A percentile compares a stretch with the other conserved stretches of the same genome.
Evolutionary conservation across 495 filamentous ascomycete genomes (phyloP).

Genomic region (Aspergillus bertholletiae): DNA sequence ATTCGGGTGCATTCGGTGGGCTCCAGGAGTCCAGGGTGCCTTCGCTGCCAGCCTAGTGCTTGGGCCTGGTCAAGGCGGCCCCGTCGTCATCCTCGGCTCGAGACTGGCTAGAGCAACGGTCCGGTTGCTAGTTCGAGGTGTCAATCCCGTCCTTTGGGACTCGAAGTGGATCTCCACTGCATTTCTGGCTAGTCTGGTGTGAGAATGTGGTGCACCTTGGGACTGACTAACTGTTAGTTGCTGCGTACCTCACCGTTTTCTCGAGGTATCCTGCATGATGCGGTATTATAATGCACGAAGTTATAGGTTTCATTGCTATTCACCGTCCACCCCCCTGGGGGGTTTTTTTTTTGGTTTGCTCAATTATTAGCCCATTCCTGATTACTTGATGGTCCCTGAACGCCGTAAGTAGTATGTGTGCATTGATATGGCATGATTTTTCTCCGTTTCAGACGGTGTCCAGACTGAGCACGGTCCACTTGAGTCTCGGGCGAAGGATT

Average conservation of each 20-base stretch:
- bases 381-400: background rate
- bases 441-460: background rate
- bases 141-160: background rate
- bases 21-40: background rate
- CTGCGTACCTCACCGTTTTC: background rate
- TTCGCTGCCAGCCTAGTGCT: background rate
- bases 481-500: background rate
- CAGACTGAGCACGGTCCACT: background rate
- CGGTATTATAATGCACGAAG: too few relatives aligned
- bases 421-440: background rate
- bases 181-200: background rate
- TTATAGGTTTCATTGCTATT: too few relatives aligned
- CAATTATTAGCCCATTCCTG: too few relatives aligned
- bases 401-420: too few relatives aligned
- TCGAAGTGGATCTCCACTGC: background rate
- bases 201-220: background rate
- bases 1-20: background rate
- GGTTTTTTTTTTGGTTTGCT: too few relatives aligned
- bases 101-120: background rate
- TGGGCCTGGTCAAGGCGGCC: background rate
- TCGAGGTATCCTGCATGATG: too few relatives aligned
- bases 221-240: background rate
- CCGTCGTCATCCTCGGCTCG: too few relatives aligned
- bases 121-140: background rate
- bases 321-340: too few relatives aligned